Conservation (phyloP, 345 rosid species). For the Hirschfeldia incana region DNA sequence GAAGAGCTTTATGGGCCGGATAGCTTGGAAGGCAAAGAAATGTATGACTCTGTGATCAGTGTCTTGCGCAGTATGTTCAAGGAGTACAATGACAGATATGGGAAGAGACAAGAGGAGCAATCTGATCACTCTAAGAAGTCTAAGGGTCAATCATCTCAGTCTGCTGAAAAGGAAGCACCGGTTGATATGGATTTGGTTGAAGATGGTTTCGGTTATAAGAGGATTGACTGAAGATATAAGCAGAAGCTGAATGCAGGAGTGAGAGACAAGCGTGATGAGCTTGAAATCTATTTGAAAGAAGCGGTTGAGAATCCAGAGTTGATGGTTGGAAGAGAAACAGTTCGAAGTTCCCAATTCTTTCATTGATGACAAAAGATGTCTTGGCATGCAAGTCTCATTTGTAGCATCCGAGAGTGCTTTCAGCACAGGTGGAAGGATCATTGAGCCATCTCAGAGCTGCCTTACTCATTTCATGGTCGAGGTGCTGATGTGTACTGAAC, state of each 20-base stretch:
- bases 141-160: too few species aligned
- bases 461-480: background rate
- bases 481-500: background rate
- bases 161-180: too few species aligned
- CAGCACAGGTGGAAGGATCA: too few species aligned
- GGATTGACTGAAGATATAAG: background rate
- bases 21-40: background rate
- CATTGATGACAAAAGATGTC: too few species aligned
- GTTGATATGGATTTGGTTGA: too few species aligned
- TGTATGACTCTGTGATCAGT: background rate
- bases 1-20: background rate
- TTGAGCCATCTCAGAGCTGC: too few species aligned
- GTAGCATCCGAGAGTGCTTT: background rate
- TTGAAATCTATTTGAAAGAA: too few species aligned
- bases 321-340: too few species aligned
- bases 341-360: too few species aligned
- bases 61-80: background rate
- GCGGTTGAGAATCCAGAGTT: background rate
- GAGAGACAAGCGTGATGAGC: too few species aligned
- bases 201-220: background rate
- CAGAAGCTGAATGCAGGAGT: background rate
- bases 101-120: too few species aligned
- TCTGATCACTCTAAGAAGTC: too few species aligned
- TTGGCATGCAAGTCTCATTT: background rate
- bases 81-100: background rate